These are phyloP conservation scores for Botrytis elliptica DNA, from an alignment of 2,329 filamentous ascomycete species.

Conservation along the genomic window DNA sequence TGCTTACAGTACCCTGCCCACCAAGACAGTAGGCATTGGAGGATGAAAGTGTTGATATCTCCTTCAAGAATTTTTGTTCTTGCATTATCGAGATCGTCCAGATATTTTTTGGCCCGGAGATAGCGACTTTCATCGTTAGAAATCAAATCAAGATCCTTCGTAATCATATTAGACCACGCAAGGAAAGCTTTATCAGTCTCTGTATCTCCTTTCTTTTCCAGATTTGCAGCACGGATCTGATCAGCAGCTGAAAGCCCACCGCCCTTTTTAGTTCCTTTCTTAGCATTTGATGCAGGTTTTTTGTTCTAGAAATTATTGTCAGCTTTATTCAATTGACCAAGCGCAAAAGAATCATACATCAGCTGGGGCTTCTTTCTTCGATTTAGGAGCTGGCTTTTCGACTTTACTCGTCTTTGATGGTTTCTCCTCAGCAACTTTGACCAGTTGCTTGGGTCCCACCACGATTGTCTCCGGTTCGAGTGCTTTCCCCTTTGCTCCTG, in stretches of 20 bases:
- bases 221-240: slow-evolving; percentile 38
- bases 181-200: slow-evolving; percentile 38
- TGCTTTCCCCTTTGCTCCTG: slow-evolving; percentile 59
- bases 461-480: slow-evolving; percentile 65
- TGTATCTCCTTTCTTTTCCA: slow-evolving; percentile 34
- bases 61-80: slow-evolving; percentile 36
- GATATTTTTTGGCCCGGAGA: slow-evolving; percentile 34
- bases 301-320: slow-evolving; percentile 20
- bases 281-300: slow-evolving; percentile 22
- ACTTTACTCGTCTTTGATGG: slow-evolving; percentile 26
- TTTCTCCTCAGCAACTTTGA: slow-evolving; percentile 35
- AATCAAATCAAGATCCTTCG: slow-evolving; percentile 35
- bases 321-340: not conserved
- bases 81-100: slow-evolving; percentile 36
- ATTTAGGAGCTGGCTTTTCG: slow-evolving; percentile 26
- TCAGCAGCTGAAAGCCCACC: slow-evolving; percentile 42
- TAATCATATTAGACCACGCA: slow-evolving; percentile 34
- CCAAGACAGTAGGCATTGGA: slow-evolving; percentile 49
- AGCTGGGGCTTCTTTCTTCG: slow-evolving; percentile 32
- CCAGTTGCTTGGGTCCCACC: slow-evolving; percentile 40
- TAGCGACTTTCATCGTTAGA: slow-evolving; percentile 37
- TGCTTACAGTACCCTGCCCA: slow-evolving; percentile 46
- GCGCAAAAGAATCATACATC: slow-evolving; percentile 17
- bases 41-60: slow-evolving; percentile 46
- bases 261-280: slow-evolving; percentile 41